These are phyloP conservation scores for Musa balbisiana DNA, from an alignment of 202 grass and related monocot species.

Conservation along the genomic window DNA sequence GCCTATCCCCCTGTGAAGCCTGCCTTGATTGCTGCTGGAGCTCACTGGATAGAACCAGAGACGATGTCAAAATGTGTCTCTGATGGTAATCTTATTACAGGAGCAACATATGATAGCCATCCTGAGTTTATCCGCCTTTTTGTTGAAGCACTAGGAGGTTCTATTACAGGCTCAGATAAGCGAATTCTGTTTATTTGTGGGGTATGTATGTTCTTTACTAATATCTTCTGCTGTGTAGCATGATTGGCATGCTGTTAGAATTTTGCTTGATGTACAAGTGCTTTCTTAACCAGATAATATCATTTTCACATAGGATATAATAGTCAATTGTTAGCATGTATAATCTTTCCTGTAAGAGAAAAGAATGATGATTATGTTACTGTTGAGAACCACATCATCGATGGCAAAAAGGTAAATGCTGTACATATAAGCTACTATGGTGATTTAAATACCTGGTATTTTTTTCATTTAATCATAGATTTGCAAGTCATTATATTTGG, in stretches of 20 bases:
- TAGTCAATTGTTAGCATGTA: too few relatives aligned
- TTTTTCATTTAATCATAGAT: too few relatives aligned
- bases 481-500: too few relatives aligned
- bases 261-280: neutral
- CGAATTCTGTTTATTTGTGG: constrained; percentile 84
- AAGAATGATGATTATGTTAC: too few relatives aligned
- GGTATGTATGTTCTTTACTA: constrained; percentile 35
- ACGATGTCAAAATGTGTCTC: constrained; percentile 44
- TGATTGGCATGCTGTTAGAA: neutral
- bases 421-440: too few relatives aligned
- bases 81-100: constrained; percentile 70
- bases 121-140: constrained; percentile 77
- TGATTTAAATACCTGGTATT: neutral
- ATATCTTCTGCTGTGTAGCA: neutral
- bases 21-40: constrained; percentile 64
- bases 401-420: too few relatives aligned
- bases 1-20: constrained; percentile 61
- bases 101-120: constrained; percentile 52
- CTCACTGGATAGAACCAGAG: constrained; percentile 76
- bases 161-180: constrained; percentile 58
- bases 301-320: neutral
- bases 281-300: neutral
- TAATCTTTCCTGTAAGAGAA: too few relatives aligned
- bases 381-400: too few relatives aligned
- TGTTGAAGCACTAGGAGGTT: constrained; percentile 71